Evolutionary conservation across 2,329 filamentous ascomycete species (phyloP), one percentile per base, ranked within the genome.

Genomic region (Aureobasidium sp.): DNA sequence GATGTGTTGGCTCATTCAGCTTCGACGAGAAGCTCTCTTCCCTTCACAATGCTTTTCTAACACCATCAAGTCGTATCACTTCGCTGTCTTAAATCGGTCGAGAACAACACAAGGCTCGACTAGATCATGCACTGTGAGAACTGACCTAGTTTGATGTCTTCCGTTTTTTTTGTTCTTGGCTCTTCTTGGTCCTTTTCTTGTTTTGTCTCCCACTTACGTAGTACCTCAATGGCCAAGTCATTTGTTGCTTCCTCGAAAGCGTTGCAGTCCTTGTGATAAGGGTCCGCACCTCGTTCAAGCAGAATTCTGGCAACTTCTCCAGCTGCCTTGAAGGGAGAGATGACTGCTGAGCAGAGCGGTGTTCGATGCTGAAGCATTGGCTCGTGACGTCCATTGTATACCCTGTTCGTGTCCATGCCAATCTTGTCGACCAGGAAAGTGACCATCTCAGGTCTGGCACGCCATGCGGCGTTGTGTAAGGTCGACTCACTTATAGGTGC

Each of bases 401-500:
- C 36, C 25, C 42, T 56, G 36, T 56, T 42, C 7, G 42, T 42
- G 16, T 42, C 53, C 16, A 56, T 7, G 5, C 36, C 53, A 13
- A 56, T 13, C 18, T 56, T 10, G 25, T 43, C 53, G 27, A 56
- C 16, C 18, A 56, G 53, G 8, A 42, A 56, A 16, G 53, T 42
- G 15, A 56, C 53, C 53, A 56, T 56, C 9, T 29, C 53, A 36
- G 53, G 36, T 42, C 53, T 56, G 33, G 31, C 53, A 42, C 53
- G 53, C 53, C 53, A 56, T 4, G 53, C 53, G n/a, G 36, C 36
- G 23, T 56, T 56, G 36, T 56, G 15, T 23, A 56, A n/a, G 29
- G 53, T 56, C 16, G 53, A 56, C 16, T 56, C 53, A 38, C 53
- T 56, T 36, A 56, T 56, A 16, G 53, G 16, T n/a, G 53, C 53